Evolutionary conservation across 2,329 filamentous ascomycete species (phyloP), one percentile per base, ranked within the genome.

Genomic region (Verticillium albo-atrum): DNA sequence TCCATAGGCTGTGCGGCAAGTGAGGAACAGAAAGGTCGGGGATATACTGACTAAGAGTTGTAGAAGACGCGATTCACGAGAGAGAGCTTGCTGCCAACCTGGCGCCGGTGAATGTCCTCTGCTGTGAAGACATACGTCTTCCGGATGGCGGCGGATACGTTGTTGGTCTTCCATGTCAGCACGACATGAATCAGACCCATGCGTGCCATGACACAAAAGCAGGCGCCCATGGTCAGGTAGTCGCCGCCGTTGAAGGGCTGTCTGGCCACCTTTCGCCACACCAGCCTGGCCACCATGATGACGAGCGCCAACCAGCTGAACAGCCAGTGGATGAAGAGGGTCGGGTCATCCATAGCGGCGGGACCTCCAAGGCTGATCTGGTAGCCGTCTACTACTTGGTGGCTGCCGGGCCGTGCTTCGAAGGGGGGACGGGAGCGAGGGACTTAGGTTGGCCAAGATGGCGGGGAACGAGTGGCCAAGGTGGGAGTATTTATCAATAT

Each of bases 221-320:
- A 76, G 9, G 73, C 71, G 58, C 75, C 78, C 74, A 80, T 76
- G 30, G 64, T 67, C 57, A 67, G 55, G 54, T 61, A 69, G 55
- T 70, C 68, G 42, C 62, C 65, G 12, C 56, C n/a, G 25, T 62
- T 61, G 42, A 61, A 66, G 3, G 61, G 28, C 37, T 69, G 67
- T 17, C 55, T 62, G 25, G 59, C 55, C 10, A 63, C 28, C 50
- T 62, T 68, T 20, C 60, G 63, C 58, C 64, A 66, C 20, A 62
- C 51, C 32, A 70, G 59, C 35, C 68, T 55, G 2, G 42, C 17
- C 2, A 27, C 55, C 64, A 70, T 70, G 58, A 69, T 55, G 12
- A 60, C 10, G 52, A 70, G 51, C 6, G 66, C 62, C 47, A 66
- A 30, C 55, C 63, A 66, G 60, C 63, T 68, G 34, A 70, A 68